These are phyloP conservation scores for Podila epigama DNA, from an alignment of 192 early-diverging fungal genomes.

Conservation along the genomic window DNA sequence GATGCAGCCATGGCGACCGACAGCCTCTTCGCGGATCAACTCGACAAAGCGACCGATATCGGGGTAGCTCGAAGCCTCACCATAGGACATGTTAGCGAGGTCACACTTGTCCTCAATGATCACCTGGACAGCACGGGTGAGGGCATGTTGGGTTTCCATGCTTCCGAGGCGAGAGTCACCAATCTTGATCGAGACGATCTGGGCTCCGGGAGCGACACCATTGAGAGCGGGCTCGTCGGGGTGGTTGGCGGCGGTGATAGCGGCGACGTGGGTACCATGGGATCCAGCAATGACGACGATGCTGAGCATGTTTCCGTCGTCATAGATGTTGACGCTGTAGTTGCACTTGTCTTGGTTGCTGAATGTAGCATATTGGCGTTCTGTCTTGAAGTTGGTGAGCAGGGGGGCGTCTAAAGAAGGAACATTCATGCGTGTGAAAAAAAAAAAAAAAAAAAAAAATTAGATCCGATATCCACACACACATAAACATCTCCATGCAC, in stretches of 20 bases:
- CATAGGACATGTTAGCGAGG: constrained; percentile 89
- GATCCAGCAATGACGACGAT: constrained; percentile 85
- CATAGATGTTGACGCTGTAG: constrained; percentile 95
- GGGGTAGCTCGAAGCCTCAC: constrained; percentile 78
- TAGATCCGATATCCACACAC: not conserved
- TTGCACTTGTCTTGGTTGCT: constrained; percentile 81
- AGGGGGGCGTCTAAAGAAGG: constrained; percentile 58
- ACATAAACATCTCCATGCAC: not conserved
- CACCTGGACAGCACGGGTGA: constrained; percentile 84
- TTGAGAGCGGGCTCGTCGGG: constrained; percentile 85
- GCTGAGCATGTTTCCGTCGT: constrained; percentile 74
- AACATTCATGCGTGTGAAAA: too few species aligned
- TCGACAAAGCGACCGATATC: constrained; percentile 84
- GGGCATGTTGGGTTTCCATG: constrained; percentile 85
- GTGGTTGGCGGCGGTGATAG: constrained; percentile 89
- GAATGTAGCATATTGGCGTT: constrained; percentile 76
- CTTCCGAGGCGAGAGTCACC: constrained; percentile 78
- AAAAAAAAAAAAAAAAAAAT: constrained; percentile 5
- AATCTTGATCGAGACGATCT: constrained; percentile 93
- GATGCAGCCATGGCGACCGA: constrained; percentile 83
- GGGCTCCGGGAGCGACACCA: constrained; percentile 95
- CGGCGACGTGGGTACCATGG: constrained; percentile 96
- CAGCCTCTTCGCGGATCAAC: constrained; percentile 80
- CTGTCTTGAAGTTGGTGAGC: constrained; percentile 79
- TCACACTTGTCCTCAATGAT: constrained; percentile 71